These are phyloP conservation scores for Plasmodium relictum DNA, from an alignment of 169 alveolate species.

Conservation along the genomic window DNA sequence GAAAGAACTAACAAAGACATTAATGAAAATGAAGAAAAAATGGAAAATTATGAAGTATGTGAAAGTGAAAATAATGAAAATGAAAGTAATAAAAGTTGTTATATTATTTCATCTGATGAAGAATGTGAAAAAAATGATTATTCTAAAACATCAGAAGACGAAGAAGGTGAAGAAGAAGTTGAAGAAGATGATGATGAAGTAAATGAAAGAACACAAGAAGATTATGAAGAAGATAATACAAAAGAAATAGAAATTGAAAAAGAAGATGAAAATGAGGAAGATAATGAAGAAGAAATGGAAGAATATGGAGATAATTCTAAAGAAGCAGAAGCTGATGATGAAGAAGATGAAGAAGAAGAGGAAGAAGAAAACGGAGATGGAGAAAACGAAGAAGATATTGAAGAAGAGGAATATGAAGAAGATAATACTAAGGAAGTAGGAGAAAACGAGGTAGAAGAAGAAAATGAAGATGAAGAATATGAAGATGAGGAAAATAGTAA, in stretches of 20 bases:
- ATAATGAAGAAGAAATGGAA: background rate
- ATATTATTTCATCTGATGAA: slow-evolving; percentile 53
- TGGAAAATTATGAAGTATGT: background rate
- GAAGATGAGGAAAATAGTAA: slow-evolving; percentile 15
- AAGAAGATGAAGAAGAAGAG: background rate
- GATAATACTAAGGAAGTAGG: slow-evolving; percentile 13
- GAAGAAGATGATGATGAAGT: background rate
- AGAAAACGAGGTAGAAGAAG: slow-evolving; percentile 10
- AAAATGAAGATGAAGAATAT: background rate
- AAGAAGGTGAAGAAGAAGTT: background rate
- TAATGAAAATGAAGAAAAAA: background rate
- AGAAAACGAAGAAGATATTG: background rate
- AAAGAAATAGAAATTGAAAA: background rate
- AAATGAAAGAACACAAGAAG: background rate
- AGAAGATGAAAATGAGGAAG: background rate
- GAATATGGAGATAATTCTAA: slow-evolving; percentile 2
- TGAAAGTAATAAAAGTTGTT: slow-evolving; percentile 40
- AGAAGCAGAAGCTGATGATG: background rate
- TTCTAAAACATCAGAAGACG: background rate
- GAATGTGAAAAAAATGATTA: slow-evolving; percentile 2
- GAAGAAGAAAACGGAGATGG: background rate
- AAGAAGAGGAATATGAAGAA: background rate
- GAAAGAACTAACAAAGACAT: background rate
- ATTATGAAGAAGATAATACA: slow-evolving; percentile 11
- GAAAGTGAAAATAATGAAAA: slow-evolving; percentile 18